Base-by-base conservation (phyloP, 768 basidiomycete species). In the Kwoniella mangroviensis region DNA sequence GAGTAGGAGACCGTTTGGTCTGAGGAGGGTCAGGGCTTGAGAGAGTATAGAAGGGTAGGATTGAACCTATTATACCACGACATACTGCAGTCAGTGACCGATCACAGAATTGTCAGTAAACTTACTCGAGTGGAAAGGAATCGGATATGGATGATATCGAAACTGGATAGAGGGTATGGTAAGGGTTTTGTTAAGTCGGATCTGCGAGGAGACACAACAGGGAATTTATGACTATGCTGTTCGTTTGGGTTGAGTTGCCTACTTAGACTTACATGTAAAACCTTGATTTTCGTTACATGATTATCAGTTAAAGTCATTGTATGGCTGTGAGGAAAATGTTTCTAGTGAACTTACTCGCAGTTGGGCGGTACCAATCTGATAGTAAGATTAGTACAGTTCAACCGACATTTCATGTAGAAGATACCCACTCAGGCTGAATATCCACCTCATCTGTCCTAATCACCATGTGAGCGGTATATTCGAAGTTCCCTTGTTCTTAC, bases 61-160 rank as follows among this genome's bases (percentile, higher is more conserved):
- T 26, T 4, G 12, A 13, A 58, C 12, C 56, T 58, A 26, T 19
- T n/a, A 13, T 13, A 19, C 4, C 17, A 13, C 54, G 13, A 21
- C 3, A 7, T 6, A 26, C 34, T 34, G 4, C 34, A 4, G 9
- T 34, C 4, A 34, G 34, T 34, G 34, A 34, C 34, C 34, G 34
- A 34, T 34, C 6, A 34, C 34, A 26, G 34, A 34, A 34, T 4
- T 34, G 34, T 6, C 6, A 6, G 34, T 34, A 34, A 19, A 63
- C 72, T 67, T 34, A 78, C 77, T 15, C 73, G 67, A 9, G 42
- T 26, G 24, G 63, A 56, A 22, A 69, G 63, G 64, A 76, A 76
- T 28, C 77, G 70, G 40, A 74, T 56, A 57, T 79, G 77, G 19
- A 79, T 63, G 5, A 79, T 59, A 45, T 76, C 73, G 60, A 79